Evolutionary conservation across 257 asterid species (phyloP), one percentile per base, ranked within the genome.

Genomic region (Primulina huaijiensis): DNA sequence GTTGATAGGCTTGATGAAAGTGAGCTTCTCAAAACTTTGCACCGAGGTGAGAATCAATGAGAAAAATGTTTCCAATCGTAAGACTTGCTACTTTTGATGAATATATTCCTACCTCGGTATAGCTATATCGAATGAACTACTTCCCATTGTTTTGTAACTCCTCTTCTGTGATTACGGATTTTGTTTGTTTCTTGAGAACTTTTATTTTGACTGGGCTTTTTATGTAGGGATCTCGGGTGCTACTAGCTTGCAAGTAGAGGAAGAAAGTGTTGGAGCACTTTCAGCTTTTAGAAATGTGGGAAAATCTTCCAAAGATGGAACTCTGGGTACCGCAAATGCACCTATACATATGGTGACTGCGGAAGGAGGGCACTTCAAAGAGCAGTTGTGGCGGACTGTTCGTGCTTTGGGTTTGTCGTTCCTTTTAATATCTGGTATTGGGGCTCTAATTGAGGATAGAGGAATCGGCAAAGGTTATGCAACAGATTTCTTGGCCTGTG

Each of bases 281-380:
- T 82, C 94, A 19, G 92, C 95, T 75, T 79, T 90, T 58, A 78
- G 79, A 75, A 92, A 87, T 75, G 91, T 72, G 43, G 94, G 95
- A 37, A 90, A 76, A 78, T 63, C 88, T 64, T 82, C 92, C n/a
- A 93, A 85, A 77, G 92, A 81, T 2, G 94, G 97, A 52, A 72
- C 76, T 71, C 95, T 86, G 62, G 96, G 99, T 46, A 90, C 99
- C 75, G 73, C 99, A 57, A 82, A 73, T 81, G 91, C 96, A 53
- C 99, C 99, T 14, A 85, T 89, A 75, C 97, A 94, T 78, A 91
- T 91, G 97, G 96, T 89, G 74, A 83, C 95, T 69, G 83, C 86
- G 43, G 97, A 85, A 83, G 96, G 96, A 21, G 92, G 88, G 50
- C 84, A 90, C 71, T 84, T 91, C 63, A 91, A 94, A 78, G 95